Percentiles rank a stretch among this genome's conserved stretches.
phyloP scores from a whole-genome alignment of 2,329 filamentous ascomycete genomes.

The Aspergillus brunneoviolaceus region DNA sequence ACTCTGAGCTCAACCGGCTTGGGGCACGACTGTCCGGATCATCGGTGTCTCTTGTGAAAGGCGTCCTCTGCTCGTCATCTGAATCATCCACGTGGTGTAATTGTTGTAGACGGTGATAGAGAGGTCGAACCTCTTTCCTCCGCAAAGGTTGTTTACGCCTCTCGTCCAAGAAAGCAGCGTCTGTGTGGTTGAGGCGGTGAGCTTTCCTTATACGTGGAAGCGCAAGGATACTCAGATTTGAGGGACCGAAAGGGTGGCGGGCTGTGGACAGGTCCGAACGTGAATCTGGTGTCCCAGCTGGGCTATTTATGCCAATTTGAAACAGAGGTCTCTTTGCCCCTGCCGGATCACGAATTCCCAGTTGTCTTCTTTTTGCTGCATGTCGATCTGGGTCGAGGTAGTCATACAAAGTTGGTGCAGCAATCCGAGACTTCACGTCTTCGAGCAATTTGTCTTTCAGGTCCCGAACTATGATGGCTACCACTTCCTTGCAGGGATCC shows the following conservation, averaged over 20 bases:
- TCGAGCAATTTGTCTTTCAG: constrained; percentile 82
- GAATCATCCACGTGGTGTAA: constrained; percentile 80
- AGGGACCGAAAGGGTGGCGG: constrained; percentile 38
- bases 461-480: constrained; percentile 75
- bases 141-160: constrained; percentile 55
- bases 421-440: constrained; percentile 85
- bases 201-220: constrained; percentile 74
- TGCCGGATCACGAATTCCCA: constrained; percentile 72
- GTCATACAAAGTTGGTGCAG: constrained; percentile 74
- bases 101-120: constrained; percentile 76
- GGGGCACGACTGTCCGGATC: constrained; percentile 79
- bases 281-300: constrained; percentile 62
- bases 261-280: constrained; percentile 41
- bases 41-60: constrained; percentile 73
- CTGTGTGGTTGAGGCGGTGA: constrained; percentile 57
- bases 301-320: constrained; percentile 59
- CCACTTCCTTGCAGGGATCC: constrained; percentile 83
- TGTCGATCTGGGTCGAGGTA: constrained; percentile 82
- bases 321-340: constrained; percentile 58
- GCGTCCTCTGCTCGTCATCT: constrained; percentile 73
- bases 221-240: constrained; percentile 59
- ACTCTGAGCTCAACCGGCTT: constrained; percentile 63
- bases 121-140: constrained; percentile 68
- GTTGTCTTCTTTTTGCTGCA: constrained; percentile 70
- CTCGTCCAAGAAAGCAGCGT: constrained; percentile 69